Evolutionary conservation across 225 moss, liverwort and hornwort species (phyloP), one percentile per base, ranked within the genome.

Genomic region (Polytrichum formosum): DNA sequence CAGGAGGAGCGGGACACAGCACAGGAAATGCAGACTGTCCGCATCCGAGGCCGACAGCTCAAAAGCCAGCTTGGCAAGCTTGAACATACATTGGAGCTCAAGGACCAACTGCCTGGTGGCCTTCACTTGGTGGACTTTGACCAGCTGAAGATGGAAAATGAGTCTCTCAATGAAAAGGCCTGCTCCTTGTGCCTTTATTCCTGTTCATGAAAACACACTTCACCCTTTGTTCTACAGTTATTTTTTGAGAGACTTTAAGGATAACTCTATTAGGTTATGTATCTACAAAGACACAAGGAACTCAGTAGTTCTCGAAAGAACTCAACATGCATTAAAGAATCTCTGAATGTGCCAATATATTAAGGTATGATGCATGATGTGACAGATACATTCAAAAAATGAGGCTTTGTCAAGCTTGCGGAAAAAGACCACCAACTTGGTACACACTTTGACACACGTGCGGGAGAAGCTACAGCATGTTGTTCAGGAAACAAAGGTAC

Each of bases 111-210:
- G 33, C 93, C 89, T 19, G 97, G 94, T 28, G 90, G 88, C 61
- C 90, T 97, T 26, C 92, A 94, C 79, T 28, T 74, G 65, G 92
- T 97, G 70, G 94, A 97, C 61, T 94, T 84, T 76, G 94, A 94
- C 69, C 82, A 97, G 53, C 72, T 94, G 67, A 91, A 92, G 78
- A 94, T 97, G 88, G 91, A 92, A 76, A 94, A 91, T 19, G 94
- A 97, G 79, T 82, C 90, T n/a, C 79, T 97, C 1, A 88, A 85
- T 82, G 94, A 91, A 9, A 97, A 97, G 93, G 96, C 77, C 37
- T 69, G 76, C 70, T 62, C 37, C 28, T 59, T 74, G 59, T 27
- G 37, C 33, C 55, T 25, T 56, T 0, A 46, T 4, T 46, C 46
- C 1, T 46, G 61, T 25, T 21, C 35, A 23, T 67, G 35, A 46